These are phyloP conservation scores for Avena atlantica DNA, from an alignment of 176 grass and related monocot genomes.

Conservation along the genomic window DNA sequence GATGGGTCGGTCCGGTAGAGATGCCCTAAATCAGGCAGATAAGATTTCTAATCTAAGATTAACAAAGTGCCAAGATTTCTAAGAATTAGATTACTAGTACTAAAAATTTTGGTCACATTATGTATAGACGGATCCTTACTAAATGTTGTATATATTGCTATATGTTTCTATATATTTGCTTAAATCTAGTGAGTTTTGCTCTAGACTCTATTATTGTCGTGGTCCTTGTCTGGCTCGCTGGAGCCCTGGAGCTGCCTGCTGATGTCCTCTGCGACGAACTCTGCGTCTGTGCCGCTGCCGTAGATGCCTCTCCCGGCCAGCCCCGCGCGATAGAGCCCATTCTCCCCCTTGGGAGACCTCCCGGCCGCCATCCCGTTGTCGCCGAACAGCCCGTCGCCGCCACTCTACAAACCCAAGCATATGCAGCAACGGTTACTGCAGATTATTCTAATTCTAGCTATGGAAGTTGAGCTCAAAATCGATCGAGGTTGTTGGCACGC, in stretches of 20 bases:
- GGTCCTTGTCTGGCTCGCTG: neutral
- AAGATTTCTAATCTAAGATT: no score
- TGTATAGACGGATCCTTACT: no score
- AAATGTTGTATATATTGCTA: no score
- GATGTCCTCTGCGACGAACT: neutral
- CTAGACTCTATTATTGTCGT: no score
- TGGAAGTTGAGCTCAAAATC: neutral
- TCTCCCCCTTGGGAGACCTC: neutral
- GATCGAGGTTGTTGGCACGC: neutral
- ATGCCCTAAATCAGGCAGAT: no score
- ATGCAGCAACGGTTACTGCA: neutral
- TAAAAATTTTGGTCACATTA: no score
- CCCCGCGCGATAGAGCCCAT: conserved; percentile 11
- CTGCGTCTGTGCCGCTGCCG: neutral
- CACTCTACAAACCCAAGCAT: neutral
- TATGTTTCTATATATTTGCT: no score
- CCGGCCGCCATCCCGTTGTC: neutral
- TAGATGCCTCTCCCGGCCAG: neutral
- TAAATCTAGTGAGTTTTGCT: no score
- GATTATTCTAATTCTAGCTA: neutral
- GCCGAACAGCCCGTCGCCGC: neutral
- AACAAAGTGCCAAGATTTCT: no score
- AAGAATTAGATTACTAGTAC: no score
- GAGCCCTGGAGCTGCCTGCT: neutral
- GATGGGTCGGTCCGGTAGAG: no score